Evolutionary conservation across 2,329 filamentous ascomycete species (phyloP).

Genomic region (Berkeleyomyces basicola): DNA sequence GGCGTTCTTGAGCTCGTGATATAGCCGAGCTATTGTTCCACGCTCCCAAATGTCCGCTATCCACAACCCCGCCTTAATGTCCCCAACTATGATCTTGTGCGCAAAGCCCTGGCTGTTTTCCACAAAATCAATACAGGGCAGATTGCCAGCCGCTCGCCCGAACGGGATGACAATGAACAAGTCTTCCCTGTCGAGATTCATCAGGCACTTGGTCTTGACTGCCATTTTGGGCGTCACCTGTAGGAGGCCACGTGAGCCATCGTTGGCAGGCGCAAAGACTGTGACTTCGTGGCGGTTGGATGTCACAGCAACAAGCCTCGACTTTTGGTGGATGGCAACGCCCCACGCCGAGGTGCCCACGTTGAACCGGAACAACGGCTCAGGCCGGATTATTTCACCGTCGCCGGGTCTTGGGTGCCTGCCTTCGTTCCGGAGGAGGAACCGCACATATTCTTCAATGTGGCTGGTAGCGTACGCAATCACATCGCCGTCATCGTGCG

Average conservation of each 20-base stretch:
- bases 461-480: constrained; percentile 48
- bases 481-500: constrained; percentile 62
- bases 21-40: constrained; percentile 2
- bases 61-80: constrained; percentile 33
- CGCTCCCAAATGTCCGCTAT: constrained; percentile 36
- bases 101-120: constrained; percentile 31
- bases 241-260: constrained; percentile 7
- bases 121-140: constrained; percentile 37
- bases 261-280: constrained; percentile 31
- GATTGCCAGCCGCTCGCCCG: constrained; percentile 22
- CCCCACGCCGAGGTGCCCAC: constrained; percentile 6
- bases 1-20: neutral
- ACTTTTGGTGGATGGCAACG: constrained; percentile 10
- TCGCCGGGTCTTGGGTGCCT: neutral
- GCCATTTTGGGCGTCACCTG: neutral
- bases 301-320: constrained; percentile 34
- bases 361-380: constrained; percentile 44
- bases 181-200: neutral
- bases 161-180: neutral
- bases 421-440: constrained; percentile 14
- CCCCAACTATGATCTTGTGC: constrained; percentile 33
- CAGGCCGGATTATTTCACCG: constrained; percentile 15
- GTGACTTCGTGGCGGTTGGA: constrained; percentile 48
- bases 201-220: neutral
- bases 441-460: constrained; percentile 28